These are phyloP conservation scores for Saitozyma sp. DNA, from an alignment of 768 basidiomycete genomes.

Conservation along the genomic window DNA sequence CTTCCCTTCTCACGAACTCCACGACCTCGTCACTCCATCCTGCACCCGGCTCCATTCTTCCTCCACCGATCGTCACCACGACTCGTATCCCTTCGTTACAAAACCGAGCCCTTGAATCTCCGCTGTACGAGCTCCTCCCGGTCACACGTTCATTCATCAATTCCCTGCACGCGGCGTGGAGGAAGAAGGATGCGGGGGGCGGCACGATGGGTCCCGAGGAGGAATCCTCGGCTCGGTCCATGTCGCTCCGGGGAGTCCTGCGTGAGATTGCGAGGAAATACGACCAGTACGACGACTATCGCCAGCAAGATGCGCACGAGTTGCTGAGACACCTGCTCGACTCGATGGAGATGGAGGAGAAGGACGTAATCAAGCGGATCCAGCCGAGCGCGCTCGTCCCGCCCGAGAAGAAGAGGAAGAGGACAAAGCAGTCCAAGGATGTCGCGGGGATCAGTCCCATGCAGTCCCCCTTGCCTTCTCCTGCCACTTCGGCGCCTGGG, in stretches of 20 bases:
- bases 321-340: conserved; percentile 85
- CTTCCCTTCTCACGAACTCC: conserved; percentile 30
- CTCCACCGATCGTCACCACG: conserved; percentile 24
- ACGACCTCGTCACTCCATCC: conserved; percentile 55
- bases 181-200: conserved; percentile 47
- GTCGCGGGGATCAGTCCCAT: conserved; percentile 19
- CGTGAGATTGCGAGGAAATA: conserved; percentile 75
- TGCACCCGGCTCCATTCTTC: conserved; percentile 47
- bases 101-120: conserved; percentile 44
- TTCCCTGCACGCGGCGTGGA: conserved; percentile 45
- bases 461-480: conserved; percentile 31
- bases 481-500: conserved; percentile 19
- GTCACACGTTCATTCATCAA: conserved; percentile 47
- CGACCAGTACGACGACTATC: conserved; percentile 91
- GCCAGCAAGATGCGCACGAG: conserved; percentile 96
- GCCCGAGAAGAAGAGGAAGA: neutral
- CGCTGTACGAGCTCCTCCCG: conserved; percentile 43
- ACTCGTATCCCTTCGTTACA: conserved; percentile 42
- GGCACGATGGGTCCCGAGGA: conserved; percentile 36
- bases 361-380: conserved; percentile 61
- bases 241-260: conserved; percentile 57
- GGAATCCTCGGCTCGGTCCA: conserved; percentile 25
- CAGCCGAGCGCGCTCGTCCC: conserved; percentile 40
- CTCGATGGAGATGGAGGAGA: conserved; percentile 91
- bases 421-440: conserved; percentile 14